These are phyloP conservation scores for Neonectria coccinea DNA, from an alignment of 2,329 filamentous ascomycete genomes.

Conservation along the genomic window DNA sequence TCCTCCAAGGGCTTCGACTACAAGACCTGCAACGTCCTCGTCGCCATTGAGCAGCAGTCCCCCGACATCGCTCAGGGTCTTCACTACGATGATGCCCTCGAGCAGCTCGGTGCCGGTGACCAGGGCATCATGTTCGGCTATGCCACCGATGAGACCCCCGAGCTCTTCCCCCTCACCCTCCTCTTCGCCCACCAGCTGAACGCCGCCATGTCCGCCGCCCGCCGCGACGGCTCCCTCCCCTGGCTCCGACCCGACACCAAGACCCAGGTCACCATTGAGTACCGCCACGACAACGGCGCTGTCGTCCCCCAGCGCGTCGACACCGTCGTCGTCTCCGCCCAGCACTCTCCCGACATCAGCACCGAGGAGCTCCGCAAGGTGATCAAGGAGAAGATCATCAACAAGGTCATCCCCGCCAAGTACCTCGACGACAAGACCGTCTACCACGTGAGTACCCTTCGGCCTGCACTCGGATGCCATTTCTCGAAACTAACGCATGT, in stretches of 20 bases:
- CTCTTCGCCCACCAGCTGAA: slow-evolving; percentile 98
- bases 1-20: slow-evolving; percentile 99
- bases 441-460: slow-evolving; percentile 81
- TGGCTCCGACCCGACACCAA: slow-evolving; percentile 99
- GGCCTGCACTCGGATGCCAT: not conserved
- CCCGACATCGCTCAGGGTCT: slow-evolving; percentile 99
- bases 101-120: slow-evolving; percentile 98
- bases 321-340: slow-evolving; percentile 96
- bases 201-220: slow-evolving; percentile 89
- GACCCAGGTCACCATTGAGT: slow-evolving; percentile 99
- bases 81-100: slow-evolving; percentile 96
- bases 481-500: slow-evolving; percentile 24
- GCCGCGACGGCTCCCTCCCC: slow-evolving; percentile 85
- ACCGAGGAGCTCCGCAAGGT: slow-evolving; percentile 94
- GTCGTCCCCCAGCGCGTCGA: slow-evolving; percentile 93
- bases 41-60: slow-evolving; percentile 99
- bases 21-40: slow-evolving; percentile 99
- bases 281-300: slow-evolving; percentile 94
- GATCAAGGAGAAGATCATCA: slow-evolving; percentile 97
- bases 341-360: slow-evolving; percentile 89
- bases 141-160: slow-evolving; percentile 98
- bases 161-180: slow-evolving; percentile 94
- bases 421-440: slow-evolving; percentile 93
- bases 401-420: slow-evolving; percentile 91
- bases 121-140: slow-evolving; percentile 99